Evolutionary conservation across 139 green algal species (phyloP), one percentile per base, ranked within the genome.

Genomic region (Chlamydomonas schloesseri): DNA sequence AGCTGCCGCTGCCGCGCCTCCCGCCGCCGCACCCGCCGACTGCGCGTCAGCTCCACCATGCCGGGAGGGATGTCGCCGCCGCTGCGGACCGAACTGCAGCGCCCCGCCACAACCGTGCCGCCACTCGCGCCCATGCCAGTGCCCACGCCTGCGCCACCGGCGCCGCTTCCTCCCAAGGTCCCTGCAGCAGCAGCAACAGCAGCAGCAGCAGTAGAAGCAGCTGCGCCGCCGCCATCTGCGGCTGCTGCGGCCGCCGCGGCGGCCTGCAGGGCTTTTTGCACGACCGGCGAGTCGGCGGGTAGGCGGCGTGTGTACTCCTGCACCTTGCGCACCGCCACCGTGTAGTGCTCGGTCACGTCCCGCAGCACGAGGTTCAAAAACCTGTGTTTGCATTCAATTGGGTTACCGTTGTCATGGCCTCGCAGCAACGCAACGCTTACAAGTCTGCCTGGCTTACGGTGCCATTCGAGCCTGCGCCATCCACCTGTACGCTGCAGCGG

Each of bases 331-430:
- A 95, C 60, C 34, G 91, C 83, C 29, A 97, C 95, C 0, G 89
- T 95, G 88, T 97, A 97, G 24, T 64, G n/a, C 84, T 97, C 95
- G 26, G 93, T 82, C 5, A 95, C 94, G 70, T 97, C 91, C 47
- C 75, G 69, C 68, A 98, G 83, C 24, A 98, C 85, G 23, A 97
- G 62, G 84, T 98, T 97, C 83, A 96, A 93, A 83, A 90, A 67
- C 60, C 55, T 62, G 55, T 8, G 42, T 8, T n/a, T n/a, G n/a
- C n/a, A n/a, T n/a, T n/a, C n/a, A n/a, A n/a, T n/a, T n/a, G n/a
- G n/a, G n/a, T n/a, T n/a, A n/a, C n/a, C n/a, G n/a, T n/a, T n/a
- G n/a, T n/a, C n/a, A n/a, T 5, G 42, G 42, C 6, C 42, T 8
- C 42, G 42, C 42, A 50, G 42, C 42, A 50, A 50, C 5, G 42